These are phyloP conservation scores for Ampelocalamus luodianensis DNA, from an alignment of 176 grass and related monocot genomes.

Conservation along the genomic window DNA sequence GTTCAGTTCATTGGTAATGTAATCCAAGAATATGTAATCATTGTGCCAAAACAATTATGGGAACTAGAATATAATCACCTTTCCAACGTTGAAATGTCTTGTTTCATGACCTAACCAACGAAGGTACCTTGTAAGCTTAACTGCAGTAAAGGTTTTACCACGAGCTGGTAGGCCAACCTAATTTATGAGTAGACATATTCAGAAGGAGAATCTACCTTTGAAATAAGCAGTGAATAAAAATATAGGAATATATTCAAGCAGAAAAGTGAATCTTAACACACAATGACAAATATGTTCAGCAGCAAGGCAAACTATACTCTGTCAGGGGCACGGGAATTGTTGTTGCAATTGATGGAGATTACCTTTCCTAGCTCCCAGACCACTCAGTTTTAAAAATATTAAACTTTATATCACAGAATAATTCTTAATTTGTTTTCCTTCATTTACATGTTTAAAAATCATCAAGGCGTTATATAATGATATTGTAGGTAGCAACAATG, in stretches of 20 bases:
- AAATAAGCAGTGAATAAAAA: constrained; percentile 39
- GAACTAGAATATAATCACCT: constrained; percentile 66
- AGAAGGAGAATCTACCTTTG: constrained; percentile 21
- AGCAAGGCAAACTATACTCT: constrained; percentile 10
- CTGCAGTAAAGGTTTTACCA: constrained; percentile 97
- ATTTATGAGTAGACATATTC: constrained; percentile 39
- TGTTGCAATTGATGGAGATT: constrained; percentile 15
- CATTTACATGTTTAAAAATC: constrained; percentile 12
- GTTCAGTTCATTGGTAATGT: constrained; percentile 31
- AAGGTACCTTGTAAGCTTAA: constrained; percentile 98
- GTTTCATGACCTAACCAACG: constrained; percentile 99
- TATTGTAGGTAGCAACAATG: not conserved
- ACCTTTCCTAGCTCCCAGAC: constrained; percentile 10
- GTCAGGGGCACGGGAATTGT: not conserved
- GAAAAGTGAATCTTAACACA: not conserved
- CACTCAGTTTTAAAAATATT: not conserved
- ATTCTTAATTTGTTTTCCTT: constrained; percentile 22
- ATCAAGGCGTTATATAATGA: not conserved
- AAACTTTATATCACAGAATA: not conserved
- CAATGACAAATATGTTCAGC: constrained; percentile 18
- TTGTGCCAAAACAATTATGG: constrained; percentile 15
- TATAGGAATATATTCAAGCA: constrained; percentile 23
- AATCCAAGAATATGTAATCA: constrained; percentile 36
- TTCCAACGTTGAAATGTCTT: constrained; percentile 98
- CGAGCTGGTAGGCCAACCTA: constrained; percentile 96